phyloP scores from a whole-genome alignment of 495 filamentous ascomycete genomes.

The Hyphodiscus hymeniophilus region DNA sequence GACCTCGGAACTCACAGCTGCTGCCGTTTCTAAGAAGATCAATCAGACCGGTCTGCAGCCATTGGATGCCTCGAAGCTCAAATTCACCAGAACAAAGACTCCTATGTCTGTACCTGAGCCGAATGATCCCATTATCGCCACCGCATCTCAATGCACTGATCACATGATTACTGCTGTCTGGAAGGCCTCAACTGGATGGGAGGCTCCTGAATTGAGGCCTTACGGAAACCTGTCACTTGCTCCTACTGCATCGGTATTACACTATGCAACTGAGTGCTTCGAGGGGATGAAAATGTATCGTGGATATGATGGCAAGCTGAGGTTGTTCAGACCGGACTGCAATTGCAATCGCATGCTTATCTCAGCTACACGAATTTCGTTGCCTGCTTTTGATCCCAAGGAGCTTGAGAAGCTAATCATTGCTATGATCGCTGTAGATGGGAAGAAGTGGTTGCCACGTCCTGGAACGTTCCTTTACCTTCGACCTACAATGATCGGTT shows the following conservation, averaged over 20 bases:
- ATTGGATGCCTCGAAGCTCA: constrained; percentile 69
- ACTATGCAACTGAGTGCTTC: constrained; percentile 91
- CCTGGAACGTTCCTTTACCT: constrained; percentile 66
- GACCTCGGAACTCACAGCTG: constrained; percentile 19
- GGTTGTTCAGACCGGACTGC: constrained; percentile 74
- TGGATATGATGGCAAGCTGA: constrained; percentile 70
- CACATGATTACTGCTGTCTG: constrained; percentile 78
- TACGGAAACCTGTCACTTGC: constrained; percentile 74
- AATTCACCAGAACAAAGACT: constrained; percentile 54
- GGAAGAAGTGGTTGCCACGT: constrained; percentile 70
- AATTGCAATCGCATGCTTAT: constrained; percentile 69
- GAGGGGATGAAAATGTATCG: constrained; percentile 87
- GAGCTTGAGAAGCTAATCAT: constrained; percentile 70
- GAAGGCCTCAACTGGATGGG: constrained; percentile 63
- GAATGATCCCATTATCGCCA: constrained; percentile 35
- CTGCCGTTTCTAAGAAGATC: constrained; percentile 21
- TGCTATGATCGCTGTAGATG: constrained; percentile 61
- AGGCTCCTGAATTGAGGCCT: constrained; percentile 66
- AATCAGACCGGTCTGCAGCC: constrained; percentile 12
- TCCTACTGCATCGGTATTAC: constrained; percentile 76
- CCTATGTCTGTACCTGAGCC: constrained; percentile 61
- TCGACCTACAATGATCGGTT: constrained; percentile 78
- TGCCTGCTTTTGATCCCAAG: constrained; percentile 64
- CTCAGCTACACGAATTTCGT: constrained; percentile 64
- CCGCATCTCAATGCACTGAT: constrained; percentile 64